A percentile compares a stretch with the other conserved stretches of the same genome.
phyloP scores from a whole-genome alignment of 2,329 filamentous ascomycete species.

The Sarocladium brachiariae region DNA sequence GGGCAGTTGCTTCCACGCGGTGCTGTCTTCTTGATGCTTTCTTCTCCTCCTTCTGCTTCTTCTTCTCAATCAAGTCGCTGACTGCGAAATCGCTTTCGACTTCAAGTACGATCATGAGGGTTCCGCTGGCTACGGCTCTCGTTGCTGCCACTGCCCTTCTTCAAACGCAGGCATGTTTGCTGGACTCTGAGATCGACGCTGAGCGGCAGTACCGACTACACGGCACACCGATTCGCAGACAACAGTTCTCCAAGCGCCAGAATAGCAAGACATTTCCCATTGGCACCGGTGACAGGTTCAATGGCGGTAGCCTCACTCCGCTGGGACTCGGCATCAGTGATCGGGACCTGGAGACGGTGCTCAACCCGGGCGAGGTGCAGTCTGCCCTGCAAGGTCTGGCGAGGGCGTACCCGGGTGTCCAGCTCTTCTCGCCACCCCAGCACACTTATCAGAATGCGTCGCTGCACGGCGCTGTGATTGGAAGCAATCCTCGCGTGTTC shows the following conservation, averaged over 20 bases:
- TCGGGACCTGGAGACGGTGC: constrained; percentile 32
- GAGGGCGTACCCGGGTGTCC: constrained; percentile 28
- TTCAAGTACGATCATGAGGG: not conserved
- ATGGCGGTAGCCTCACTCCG: constrained; percentile 28
- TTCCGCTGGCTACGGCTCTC: not conserved
- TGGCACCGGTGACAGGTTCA: constrained; percentile 36
- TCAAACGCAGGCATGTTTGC: constrained; percentile 5
- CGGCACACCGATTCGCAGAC: constrained; percentile 2
- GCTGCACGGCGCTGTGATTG: constrained; percentile 35
- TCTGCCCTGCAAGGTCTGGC: constrained; percentile 37
- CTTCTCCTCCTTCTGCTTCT: no score
- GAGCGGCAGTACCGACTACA: constrained; percentile 7
- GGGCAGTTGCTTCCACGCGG: no score
- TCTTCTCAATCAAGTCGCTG: no score
- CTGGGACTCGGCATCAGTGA: constrained; percentile 25
- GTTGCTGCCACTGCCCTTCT: not conserved
- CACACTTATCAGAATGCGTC: constrained; percentile 35
- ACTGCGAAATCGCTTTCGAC: no score
- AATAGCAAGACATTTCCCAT: constrained; percentile 21
- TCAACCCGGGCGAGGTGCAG: constrained; percentile 38
- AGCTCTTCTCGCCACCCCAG: constrained; percentile 34
- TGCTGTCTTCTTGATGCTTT: no score
- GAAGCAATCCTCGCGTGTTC: constrained; percentile 41
- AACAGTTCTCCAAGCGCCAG: constrained; percentile 4
- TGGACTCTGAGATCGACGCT: constrained; percentile 8